These are phyloP conservation scores for Neurospora sp. DNA, from an alignment of 495 filamentous ascomycete species.

Conservation along the genomic window DNA sequence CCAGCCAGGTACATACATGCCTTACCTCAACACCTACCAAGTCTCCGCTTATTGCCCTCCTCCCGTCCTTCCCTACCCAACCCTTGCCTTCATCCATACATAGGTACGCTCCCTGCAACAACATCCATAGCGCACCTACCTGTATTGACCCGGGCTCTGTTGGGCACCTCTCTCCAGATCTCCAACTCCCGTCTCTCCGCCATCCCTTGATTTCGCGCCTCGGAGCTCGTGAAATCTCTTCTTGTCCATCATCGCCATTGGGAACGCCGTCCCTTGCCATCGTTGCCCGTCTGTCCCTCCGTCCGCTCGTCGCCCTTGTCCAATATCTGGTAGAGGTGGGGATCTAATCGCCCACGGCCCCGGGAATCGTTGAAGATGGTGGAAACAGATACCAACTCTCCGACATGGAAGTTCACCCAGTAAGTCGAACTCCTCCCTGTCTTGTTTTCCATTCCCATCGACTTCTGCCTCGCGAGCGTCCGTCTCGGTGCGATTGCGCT, in stretches of 20 bases:
- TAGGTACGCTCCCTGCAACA: not conserved
- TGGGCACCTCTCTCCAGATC: not conserved
- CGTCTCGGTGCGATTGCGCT: not conserved
- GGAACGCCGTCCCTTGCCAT: not conserved
- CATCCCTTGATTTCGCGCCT: not conserved
- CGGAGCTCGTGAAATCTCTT: constrained; percentile 5
- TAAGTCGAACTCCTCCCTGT: constrained; percentile 45
- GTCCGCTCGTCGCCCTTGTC: constrained; percentile 11
- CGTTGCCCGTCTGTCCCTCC: constrained; percentile 6
- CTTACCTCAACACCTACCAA: not conserved
- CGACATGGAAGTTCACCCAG: constrained; percentile 99
- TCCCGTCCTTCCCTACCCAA: not conserved
- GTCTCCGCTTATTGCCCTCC: not conserved
- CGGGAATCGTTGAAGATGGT: constrained; percentile 62
- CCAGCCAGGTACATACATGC: not conserved
- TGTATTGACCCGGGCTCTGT: not conserved
- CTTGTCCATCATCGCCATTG: constrained; percentile 4
- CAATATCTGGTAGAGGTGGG: constrained; percentile 17
- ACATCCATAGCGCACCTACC: not conserved
- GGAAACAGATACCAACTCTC: constrained; percentile 84
- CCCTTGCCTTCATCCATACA: not conserved
- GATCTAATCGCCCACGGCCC: constrained; percentile 10
- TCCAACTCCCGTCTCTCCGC: not conserved
- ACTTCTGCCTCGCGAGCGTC: not conserved
- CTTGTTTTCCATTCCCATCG: not conserved